Base-by-base conservation (phyloP, 306 rosid species). In the Acacia acuminata region DNA sequence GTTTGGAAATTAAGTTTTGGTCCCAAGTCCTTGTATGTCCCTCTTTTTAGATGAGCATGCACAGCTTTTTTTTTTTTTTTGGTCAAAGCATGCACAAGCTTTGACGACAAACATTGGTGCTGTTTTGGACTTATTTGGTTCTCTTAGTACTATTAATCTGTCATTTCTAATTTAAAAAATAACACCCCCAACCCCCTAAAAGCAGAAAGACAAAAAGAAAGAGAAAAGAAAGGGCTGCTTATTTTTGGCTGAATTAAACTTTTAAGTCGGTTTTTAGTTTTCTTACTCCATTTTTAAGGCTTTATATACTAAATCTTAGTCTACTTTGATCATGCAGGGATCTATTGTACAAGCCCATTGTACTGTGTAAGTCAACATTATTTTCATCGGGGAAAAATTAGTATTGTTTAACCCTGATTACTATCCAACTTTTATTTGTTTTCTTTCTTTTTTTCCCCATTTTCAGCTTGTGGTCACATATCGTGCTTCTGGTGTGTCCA, bases 401-500 rank as follows among this genome's bases (percentile, higher is more conserved):
- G 48, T 50, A 24, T 68, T 68, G 17, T 68, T 40, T 75, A 30
- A 19, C 32, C 47, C 60, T 71, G 65, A 42, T 82, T 19, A 55
- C 53, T 42, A 77, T 42, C 66, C 12, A 68, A 55, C 15, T 50
- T 80, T 58, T 8, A 5, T 13, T 14, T 50, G 19, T 50, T 45
- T 10, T 61, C 27, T 27, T 1, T 27, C 27, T 4, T 80, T 69
- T 27, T 27, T 27, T 27, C 2, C 32, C 32, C 36, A 10, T 84
- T 82, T 83, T 84, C 98, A 94, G 98, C 92, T 63, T 93, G 98
- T 86, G 97, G 97, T 69, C 98, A 94, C 43, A 30, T 93, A 77
- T 87, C 93, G 42, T 94, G 98, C 79, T 94, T 94, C 84, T 94
- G 98, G 98, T 94, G 98, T 82, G 98, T 90, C 82, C 86, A 91